Evolutionary conservation across 1,284 basidiomycete species (phyloP), one percentile per base, ranked within the genome.

Genomic region (Malassezia sp.): DNA sequence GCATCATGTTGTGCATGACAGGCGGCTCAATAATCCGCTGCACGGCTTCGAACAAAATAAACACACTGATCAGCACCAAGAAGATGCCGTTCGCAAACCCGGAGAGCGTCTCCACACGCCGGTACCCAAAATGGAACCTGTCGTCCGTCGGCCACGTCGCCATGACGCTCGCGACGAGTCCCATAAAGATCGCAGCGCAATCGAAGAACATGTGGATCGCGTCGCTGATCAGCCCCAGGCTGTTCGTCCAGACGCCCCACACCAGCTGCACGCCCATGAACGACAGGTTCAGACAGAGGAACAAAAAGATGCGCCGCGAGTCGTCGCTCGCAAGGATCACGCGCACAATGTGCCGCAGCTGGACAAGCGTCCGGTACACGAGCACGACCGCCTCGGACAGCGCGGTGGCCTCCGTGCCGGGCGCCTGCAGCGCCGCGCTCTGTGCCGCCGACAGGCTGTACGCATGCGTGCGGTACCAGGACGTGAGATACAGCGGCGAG

Each of bases 171-270:
- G 93, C 93, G 53, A 95, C 82, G 1, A 99, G 76, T 2, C 93
- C 93, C 57, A 99, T 87, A 0, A 81, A 91, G 46, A 97, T 88
- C 2, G 91, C 91, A 75, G 95, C 82, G 66, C 93, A 97, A 73
- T 99, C 93, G 63, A 99, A 99, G 20, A 90, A 86, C 93, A 97
- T 97, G 70, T 99, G 93, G 40, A 99, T 97, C 11, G 93, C 91
- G 71, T 99, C 93, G 12, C 88, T 93, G 49, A 99, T 97, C 26
- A 99, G 74, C 1, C 93, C 93, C 37, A 99, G 72, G 61, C 85
- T 89, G 69, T 97, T 97, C 20, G 93, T 99, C 83, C 89, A 91
- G 20, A 97, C 82, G 5, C 93, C 93, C 63, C 60, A 68, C 12
- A 70, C 57, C 53, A 74, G 70, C 52, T 74, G 73, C 2, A 74